A percentile compares a stretch with the other conserved stretches of the same genome.
These are phyloP conservation scores for Gautieria morchelliformis DNA, from an alignment of 768 basidiomycete species.

Conservation along the genomic window DNA sequence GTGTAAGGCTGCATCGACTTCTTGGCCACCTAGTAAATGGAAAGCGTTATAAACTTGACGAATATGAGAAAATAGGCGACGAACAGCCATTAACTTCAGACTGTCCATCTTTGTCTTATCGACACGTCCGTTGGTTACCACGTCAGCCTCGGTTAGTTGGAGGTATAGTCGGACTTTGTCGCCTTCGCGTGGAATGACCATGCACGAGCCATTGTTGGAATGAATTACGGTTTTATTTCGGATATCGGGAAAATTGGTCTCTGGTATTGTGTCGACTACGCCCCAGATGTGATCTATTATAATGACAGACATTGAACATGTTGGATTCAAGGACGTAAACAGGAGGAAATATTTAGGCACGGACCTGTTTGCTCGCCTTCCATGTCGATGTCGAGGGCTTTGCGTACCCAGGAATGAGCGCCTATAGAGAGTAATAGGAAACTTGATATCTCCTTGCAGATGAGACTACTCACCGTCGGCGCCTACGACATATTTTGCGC, in stretches of 20 bases:
- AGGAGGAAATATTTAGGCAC: slow-evolving; percentile 44
- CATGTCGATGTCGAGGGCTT: slow-evolving; percentile 53
- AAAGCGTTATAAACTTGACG: not conserved
- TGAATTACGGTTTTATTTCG: slow-evolving; percentile 58
- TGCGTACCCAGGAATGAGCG: slow-evolving; percentile 79
- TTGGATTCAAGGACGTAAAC: not conserved
- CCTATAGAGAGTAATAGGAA: slow-evolving; percentile 31
- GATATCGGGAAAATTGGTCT: slow-evolving; percentile 74
- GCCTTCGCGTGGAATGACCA: slow-evolving; percentile 66
- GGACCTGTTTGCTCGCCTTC: slow-evolving; percentile 59
- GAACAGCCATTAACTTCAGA: slow-evolving; percentile 42
- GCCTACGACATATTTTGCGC: slow-evolving; percentile 69
- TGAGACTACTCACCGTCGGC: slow-evolving; percentile 43
- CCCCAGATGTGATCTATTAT: slow-evolving; percentile 66
- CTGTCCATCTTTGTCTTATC: slow-evolving; percentile 45
- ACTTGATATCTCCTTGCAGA: too few relatives aligned
- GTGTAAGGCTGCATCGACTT: slow-evolving; percentile 49
- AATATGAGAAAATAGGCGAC: slow-evolving; percentile 3
- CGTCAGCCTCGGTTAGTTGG: slow-evolving; percentile 45
- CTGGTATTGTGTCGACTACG: slow-evolving; percentile 59
- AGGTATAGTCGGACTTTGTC: slow-evolving; percentile 65
- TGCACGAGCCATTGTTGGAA: slow-evolving; percentile 56
- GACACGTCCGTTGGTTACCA: slow-evolving; percentile 38
- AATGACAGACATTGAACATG: not conserved
- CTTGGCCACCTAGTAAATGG: slow-evolving; percentile 35